Base-by-base conservation (phyloP, 345 rosid species). In the Gossypium herbaceum region DNA sequence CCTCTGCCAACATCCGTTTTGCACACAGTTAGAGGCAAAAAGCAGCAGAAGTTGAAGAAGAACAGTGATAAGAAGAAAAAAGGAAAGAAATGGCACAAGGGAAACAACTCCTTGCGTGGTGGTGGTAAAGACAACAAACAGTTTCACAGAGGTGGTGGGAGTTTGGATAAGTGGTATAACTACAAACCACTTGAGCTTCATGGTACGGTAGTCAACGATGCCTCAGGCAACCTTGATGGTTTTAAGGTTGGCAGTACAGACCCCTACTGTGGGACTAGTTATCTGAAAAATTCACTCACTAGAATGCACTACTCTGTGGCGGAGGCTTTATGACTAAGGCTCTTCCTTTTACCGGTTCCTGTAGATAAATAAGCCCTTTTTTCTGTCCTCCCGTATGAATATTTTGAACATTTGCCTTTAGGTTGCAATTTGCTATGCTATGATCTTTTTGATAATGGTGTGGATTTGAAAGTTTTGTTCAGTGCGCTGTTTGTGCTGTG, bases 81-180 rank as follows among this genome's bases (percentile, higher is more conserved):
- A 41, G 91, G 88, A 55, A 95, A 90, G 94, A 92, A 88, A 78
- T 90, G 91, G 44, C 92, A 86, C 59, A 91, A 87, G 75, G 81
- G 91, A 73, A 80, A 73, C 48, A 84, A 79, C 75, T 85, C 86
- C 68, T 79, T 88, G 15, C 81, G 84, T 9, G 90, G 89, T 76
- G 59, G 83, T 27, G 69, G 87, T 69, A 88, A 80, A 78, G 86
- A 88, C 81, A 95, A 88, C 86, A 92, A 88, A 84, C 91, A 85
- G 54, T 69, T 67, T 72, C 86, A 88, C 57, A 86, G 84, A 82
- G 78, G 75, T 73, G 68, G 73, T 50, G 83, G 76, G 34, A 79
- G 59, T 74, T 68, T 79, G 17, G 85, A 75, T 7, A 76, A 64
- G 68, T 55, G 60, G 60, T 56, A 56, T 9, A 24, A 75, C 63